Conservation (phyloP, 2,329 filamentous ascomycete species). For the Raffaelea deltoideospora region DNA sequence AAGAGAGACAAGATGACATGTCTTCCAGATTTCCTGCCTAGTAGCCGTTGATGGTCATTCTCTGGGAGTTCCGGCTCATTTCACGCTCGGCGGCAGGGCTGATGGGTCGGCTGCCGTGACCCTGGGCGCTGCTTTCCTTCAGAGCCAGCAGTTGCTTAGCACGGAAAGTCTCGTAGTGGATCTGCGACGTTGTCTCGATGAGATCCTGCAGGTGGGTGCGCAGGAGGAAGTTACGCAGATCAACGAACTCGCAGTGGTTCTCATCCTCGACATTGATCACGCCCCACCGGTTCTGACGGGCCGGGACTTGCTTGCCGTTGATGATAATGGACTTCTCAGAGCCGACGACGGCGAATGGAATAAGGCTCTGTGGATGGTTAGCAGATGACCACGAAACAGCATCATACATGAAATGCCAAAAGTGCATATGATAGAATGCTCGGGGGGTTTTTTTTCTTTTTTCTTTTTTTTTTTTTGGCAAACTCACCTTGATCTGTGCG, state of each 20-base stretch:
- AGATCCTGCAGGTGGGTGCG: constrained; percentile 96
- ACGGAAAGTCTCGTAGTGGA: constrained; percentile 99
- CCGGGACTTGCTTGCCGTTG: constrained; percentile 91
- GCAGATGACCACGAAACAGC: no score
- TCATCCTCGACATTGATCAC: constrained; percentile 99
- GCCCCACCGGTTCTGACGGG: constrained; percentile 97
- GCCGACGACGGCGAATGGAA: constrained; percentile 94
- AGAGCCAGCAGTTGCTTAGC: constrained; percentile 95
- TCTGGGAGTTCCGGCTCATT: constrained; percentile 90
- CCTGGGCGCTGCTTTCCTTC: constrained; percentile 83
- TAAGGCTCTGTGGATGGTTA: constrained; percentile 49
- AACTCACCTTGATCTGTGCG: constrained; percentile 79
- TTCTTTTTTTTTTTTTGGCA: no score
- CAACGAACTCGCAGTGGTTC: constrained; percentile 98
- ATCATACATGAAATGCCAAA: no score
- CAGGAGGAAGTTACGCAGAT: constrained; percentile 95
- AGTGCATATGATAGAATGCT: no score
- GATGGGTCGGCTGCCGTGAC: constrained; percentile 76
- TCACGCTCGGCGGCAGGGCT: constrained; percentile 89
- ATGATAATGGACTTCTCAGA: constrained; percentile 97
- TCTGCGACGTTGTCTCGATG: constrained; percentile 98
- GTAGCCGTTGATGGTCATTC: constrained; percentile 98
- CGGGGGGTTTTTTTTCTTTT: no score
- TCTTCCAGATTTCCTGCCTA: constrained; percentile 28
- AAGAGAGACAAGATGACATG: background rate